phyloP scores from a whole-genome alignment of 495 filamentous ascomycete species.

The Coniosporium apollinis region DNA sequence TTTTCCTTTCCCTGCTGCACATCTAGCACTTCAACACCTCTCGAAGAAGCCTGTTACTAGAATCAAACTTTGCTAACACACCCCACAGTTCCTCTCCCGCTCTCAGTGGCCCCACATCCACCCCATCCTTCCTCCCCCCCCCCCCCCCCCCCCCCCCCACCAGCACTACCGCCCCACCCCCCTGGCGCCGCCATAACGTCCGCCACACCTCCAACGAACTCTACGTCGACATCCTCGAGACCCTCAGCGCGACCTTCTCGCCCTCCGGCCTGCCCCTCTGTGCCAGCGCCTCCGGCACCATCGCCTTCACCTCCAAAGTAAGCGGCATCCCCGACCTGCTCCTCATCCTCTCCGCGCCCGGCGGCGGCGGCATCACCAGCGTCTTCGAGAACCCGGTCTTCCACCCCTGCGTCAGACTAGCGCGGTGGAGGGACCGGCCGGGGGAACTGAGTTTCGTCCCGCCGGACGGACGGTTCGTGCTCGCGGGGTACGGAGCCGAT shows the following conservation, averaged over 20 bases:
- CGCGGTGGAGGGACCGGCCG: conserved; percentile 68
- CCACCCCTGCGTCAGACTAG: conserved; percentile 83
- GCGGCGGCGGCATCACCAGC: conserved; percentile 46
- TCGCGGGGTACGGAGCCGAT: conserved; percentile 90
- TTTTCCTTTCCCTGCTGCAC: no score
- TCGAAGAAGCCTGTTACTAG: no score
- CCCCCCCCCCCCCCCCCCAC: conserved; percentile 16
- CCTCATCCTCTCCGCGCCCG: conserved; percentile 56
- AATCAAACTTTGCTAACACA: conserved; percentile 1
- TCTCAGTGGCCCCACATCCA: conserved; percentile 1
- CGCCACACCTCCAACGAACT: conserved; percentile 93
- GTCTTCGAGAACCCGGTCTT: conserved; percentile 85
- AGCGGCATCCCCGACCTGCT: conserved; percentile 84
- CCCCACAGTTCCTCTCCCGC: conserved; percentile 26
- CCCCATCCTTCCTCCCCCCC: conserved; percentile 21
- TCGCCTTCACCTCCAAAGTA: conserved; percentile 88
- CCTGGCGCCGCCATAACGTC: conserved; percentile 84
- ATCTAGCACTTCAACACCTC: no score
- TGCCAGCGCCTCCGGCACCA: conserved; percentile 78
- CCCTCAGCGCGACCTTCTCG: conserved; percentile 68
- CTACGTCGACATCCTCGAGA: conserved; percentile 91
- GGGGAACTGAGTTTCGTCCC: conserved; percentile 90
- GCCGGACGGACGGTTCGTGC: conserved; percentile 85
- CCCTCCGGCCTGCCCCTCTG: conserved; percentile 77
- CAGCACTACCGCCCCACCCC: conserved; percentile 36